Evolutionary conservation across 1,284 basidiomycete genomes (phyloP).

Genomic region (Tylopilus sp.): DNA sequence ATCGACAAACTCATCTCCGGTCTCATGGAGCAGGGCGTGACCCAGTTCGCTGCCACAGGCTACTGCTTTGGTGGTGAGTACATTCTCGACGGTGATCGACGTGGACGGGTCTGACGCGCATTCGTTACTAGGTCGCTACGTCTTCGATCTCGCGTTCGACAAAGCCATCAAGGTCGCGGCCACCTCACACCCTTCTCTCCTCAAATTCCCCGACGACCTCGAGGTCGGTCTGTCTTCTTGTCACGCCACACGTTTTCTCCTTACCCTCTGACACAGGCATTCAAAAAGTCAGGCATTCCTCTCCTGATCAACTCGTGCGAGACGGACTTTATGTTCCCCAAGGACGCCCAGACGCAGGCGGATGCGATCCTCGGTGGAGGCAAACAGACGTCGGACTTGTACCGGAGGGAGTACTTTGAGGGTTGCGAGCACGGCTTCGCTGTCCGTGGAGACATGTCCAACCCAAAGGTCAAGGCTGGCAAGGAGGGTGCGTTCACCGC

Average conservation of each 20-base stretch:
- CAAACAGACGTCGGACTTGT: conserved; percentile 38
- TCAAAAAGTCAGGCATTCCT: conserved; percentile 35
- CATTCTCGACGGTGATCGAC: no score
- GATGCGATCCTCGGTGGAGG: conserved; percentile 42
- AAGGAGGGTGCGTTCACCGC: conserved; percentile 63
- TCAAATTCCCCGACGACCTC: conserved; percentile 45
- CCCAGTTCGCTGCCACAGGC: conserved; percentile 55
- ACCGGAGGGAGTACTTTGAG: conserved; percentile 42
- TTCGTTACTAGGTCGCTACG: conserved; percentile 44
- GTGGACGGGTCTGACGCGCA: no score
- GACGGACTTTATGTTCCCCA: conserved; percentile 35
- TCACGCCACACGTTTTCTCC: background rate
- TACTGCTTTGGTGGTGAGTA: conserved; percentile 67
- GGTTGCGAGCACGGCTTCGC: conserved; percentile 55
- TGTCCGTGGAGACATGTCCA: conserved; percentile 38
- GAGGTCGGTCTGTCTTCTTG: conserved; percentile 7
- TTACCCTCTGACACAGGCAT: conserved; percentile 23
- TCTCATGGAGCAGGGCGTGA: conserved; percentile 58
- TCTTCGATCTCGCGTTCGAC: conserved; percentile 68
- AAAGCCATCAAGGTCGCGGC: conserved; percentile 51
- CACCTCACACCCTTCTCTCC: conserved; percentile 65
- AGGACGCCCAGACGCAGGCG: conserved; percentile 28
- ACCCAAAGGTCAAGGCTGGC: conserved; percentile 46
- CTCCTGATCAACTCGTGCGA: conserved; percentile 45
- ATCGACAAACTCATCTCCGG: conserved; percentile 57